Conservation (phyloP, 176 grass and related monocot species). For the Leersia perrieri region DNA sequence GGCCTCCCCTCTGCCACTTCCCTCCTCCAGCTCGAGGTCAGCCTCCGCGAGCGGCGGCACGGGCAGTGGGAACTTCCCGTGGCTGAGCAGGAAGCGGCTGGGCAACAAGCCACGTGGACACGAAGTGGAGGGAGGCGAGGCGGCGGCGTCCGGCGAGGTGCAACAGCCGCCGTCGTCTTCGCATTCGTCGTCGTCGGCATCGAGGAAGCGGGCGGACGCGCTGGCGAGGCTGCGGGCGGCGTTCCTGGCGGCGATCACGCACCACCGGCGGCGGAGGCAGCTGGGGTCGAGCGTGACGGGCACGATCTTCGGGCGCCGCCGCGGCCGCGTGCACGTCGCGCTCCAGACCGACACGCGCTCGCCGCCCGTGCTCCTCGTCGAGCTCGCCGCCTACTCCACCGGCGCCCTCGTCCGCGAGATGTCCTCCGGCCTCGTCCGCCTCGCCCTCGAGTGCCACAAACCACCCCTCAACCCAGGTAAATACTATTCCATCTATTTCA, state of each 20-base stretch:
- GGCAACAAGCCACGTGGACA: conserved; percentile 29
- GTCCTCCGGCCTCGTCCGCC: conserved; percentile 87
- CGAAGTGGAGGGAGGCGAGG: conserved; percentile 11
- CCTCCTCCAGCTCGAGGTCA: conserved; percentile 27
- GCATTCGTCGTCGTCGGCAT: conserved; percentile 5
- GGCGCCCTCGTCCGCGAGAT: conserved; percentile 90
- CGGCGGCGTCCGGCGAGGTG: no score
- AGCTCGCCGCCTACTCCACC: conserved; percentile 74
- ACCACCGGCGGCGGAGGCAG: conserved; percentile 40
- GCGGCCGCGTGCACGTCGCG: conserved; percentile 72
- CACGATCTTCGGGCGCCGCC: conserved; percentile 81
- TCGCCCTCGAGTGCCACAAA: conserved; percentile 83
- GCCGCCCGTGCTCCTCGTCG: conserved; percentile 68
- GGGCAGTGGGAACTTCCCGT: conserved; percentile 19
- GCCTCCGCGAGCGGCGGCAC: not conserved
- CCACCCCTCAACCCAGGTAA: conserved; percentile 36
- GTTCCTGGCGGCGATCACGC: conserved; percentile 61
- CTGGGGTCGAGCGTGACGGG: conserved; percentile 76
- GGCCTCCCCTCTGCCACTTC: conserved; percentile 46
- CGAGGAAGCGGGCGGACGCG: conserved; percentile 50
- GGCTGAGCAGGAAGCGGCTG: conserved; percentile 42
- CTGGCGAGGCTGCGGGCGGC: conserved; percentile 57
- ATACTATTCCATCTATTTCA: not conserved
- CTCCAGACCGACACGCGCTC: conserved; percentile 82
- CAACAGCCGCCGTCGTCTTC: no score